Evolutionary conservation across 306 rosid genomes (phyloP).

Genomic region (Abrus precatorius): DNA sequence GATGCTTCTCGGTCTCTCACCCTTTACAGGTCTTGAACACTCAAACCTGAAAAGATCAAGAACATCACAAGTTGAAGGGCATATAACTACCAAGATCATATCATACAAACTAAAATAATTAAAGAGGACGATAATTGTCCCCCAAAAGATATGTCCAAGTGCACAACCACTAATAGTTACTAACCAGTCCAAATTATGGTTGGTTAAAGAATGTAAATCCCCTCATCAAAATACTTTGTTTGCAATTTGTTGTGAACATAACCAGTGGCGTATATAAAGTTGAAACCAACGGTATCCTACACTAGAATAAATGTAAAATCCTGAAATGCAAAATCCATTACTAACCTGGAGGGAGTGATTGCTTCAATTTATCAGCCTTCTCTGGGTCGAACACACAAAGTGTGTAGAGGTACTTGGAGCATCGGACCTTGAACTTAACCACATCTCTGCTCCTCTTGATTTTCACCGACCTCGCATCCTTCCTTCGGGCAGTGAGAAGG

Average conservation of each 20-base stretch:
- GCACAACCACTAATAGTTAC: background rate
- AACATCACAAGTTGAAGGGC: background rate
- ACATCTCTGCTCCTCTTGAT: constrained; percentile 85
- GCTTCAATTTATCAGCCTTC: constrained; percentile 94
- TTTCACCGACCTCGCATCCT: constrained; percentile 86
- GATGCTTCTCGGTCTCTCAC: constrained; percentile 3
- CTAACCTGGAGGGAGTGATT: constrained; percentile 87
- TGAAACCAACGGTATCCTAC: background rate
- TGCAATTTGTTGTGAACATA: background rate
- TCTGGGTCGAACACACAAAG: constrained; percentile 79
- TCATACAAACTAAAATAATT: background rate
- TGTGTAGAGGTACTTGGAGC: constrained; percentile 94
- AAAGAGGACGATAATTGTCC: background rate
- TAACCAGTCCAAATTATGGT: background rate
- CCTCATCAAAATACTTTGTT: too few species aligned
- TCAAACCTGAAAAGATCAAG: constrained; percentile 68
- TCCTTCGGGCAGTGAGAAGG: constrained; percentile 90
- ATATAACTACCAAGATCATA: background rate
- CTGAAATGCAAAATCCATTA: background rate
- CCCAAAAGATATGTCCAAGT: background rate
- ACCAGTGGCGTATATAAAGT: background rate
- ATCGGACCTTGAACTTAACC: constrained; percentile 90
- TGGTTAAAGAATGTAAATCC: background rate
- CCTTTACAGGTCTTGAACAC: constrained; percentile 81
- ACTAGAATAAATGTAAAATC: background rate